Percentiles rank a stretch among this genome's conserved stretches.
These are phyloP conservation scores for Mycena vitilis DNA, from an alignment of 768 basidiomycete species.

Conservation along the genomic window DNA sequence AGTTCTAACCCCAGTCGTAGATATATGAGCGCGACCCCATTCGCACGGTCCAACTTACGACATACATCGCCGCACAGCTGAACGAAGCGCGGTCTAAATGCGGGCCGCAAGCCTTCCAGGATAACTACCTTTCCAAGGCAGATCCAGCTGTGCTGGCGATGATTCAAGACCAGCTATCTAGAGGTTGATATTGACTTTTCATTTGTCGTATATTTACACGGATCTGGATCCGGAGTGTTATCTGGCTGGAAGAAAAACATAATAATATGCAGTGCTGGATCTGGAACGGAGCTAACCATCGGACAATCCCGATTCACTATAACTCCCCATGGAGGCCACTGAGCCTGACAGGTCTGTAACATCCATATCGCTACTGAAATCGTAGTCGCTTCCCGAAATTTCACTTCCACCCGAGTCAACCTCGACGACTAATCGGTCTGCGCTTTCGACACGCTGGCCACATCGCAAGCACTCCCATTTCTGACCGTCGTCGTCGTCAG, in stretches of 20 bases:
- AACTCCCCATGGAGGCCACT: conserved; percentile 56
- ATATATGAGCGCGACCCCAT: conserved; percentile 78
- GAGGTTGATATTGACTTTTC: conserved; percentile 27
- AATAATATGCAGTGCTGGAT: not conserved
- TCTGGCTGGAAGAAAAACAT: conserved; percentile 1
- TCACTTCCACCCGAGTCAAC: conserved; percentile 52
- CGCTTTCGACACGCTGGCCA: conserved; percentile 69
- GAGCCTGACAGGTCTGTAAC: conserved; percentile 68
- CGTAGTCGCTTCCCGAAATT: conserved; percentile 64
- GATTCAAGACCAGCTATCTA: conserved; percentile 64
- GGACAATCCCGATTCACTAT: conserved; percentile 59
- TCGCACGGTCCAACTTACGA: conserved; percentile 71
- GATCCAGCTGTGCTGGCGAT: conserved; percentile 83
- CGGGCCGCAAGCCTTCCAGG: conserved; percentile 70
- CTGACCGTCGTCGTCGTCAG: conserved; percentile 68
- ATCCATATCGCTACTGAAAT: conserved; percentile 67
- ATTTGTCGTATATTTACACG: not conserved
- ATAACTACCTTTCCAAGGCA: conserved; percentile 68
- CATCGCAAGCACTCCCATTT: conserved; percentile 92
- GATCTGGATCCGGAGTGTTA: conserved; percentile 4
- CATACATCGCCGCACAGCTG: conserved; percentile 67
- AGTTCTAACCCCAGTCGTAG: conserved; percentile 51
- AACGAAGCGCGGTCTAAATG: conserved; percentile 71
- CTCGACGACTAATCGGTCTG: conserved; percentile 68
- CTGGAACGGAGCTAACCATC: conserved; percentile 40